Base-by-base conservation (phyloP, 257 asterid species). In the Solanum corneliomulleri region DNA sequence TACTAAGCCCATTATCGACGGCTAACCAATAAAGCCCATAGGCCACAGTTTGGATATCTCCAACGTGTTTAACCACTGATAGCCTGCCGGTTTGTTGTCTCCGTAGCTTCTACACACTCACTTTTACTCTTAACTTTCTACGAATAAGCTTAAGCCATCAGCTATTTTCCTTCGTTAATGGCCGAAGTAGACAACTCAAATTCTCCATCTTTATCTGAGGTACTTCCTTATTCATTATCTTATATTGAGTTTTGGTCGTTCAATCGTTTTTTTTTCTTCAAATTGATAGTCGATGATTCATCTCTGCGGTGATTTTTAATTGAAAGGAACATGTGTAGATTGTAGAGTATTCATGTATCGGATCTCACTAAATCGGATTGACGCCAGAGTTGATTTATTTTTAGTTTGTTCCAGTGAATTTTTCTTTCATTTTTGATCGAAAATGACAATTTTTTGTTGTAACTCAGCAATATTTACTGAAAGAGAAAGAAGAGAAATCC, bases 381-480 rank as follows among this genome's bases (percentile, higher is more conserved):
- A 78, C 58, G 64, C 39, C n/a, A 2, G 49, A 78, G 25, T 45
- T 78, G 64, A 78, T 78, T 78, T 23, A 2, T 37, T 18, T 25
- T 77, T 44, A 8, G 8, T 44, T 78, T 77, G 60, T 49, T 44
- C 62, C 62, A 12, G 9, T 44, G 33, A 25, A n/a, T 14, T 77
- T 80, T 42, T 80, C 42, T 4, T 45, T 44, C 8, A 25, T 7
- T 31, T 49, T 18, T 16, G 21, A 6, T 15, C 11, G 44, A 23
- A 20, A 49, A 18, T 49, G 45, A 45, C 66, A 47, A 3, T 10
- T 72, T 42, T 37, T 88, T 84, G 6, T 27, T 85, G 20, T 0
- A 45, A 21, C n/a, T 78, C 85, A 96, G 99, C 92, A 95, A 82
- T 96, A 96, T 91, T 87, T 95, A 68, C 89, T 96, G 92, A 93